A percentile compares a stretch with the other conserved stretches of the same genome.
Conservation (phyloP, 75 land plant species). For the Cupressus sempervirens region DNA sequence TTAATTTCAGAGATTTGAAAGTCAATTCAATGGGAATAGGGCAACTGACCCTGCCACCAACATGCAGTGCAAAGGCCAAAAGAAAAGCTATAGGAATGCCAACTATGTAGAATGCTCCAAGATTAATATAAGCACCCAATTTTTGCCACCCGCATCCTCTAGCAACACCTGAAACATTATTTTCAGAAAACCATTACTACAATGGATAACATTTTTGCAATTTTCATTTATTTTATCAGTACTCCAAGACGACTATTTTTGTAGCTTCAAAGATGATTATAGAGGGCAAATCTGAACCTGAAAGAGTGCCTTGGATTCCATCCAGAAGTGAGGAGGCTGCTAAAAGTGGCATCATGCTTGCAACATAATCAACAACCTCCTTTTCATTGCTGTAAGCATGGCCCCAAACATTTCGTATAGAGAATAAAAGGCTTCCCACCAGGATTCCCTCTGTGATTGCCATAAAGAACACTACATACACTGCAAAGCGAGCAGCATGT, state of each 20-base stretch:
- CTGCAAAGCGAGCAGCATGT: slow-evolving; percentile 40
- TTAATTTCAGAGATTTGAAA: neutral
- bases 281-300: slow-evolving; percentile 37
- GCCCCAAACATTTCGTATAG: too few species aligned
- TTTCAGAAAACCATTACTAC: neutral
- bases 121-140: slow-evolving; percentile 32
- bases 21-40: neutral
- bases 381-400: too few species aligned
- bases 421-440: slow-evolving; percentile 19
- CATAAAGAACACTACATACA: slow-evolving; percentile 28
- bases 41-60: slow-evolving; percentile 53
- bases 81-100: slow-evolving; percentile 59
- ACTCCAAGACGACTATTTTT: too few species aligned
- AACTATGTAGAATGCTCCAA: slow-evolving; percentile 46
- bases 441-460: slow-evolving; percentile 46
- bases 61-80: slow-evolving; percentile 6
- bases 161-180: slow-evolving; percentile 40
- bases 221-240: too few species aligned
- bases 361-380: too few species aligned
- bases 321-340: slow-evolving; percentile 51
- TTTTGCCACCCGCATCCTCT: slow-evolving; percentile 89
- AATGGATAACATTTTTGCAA: too few species aligned
- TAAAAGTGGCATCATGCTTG: too few species aligned
- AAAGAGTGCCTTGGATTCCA: slow-evolving; percentile 69
- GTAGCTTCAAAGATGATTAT: too few species aligned